These are phyloP conservation scores for Juncus inflexus DNA, from an alignment of 176 grass and related monocot genomes.

Conservation along the genomic window DNA sequence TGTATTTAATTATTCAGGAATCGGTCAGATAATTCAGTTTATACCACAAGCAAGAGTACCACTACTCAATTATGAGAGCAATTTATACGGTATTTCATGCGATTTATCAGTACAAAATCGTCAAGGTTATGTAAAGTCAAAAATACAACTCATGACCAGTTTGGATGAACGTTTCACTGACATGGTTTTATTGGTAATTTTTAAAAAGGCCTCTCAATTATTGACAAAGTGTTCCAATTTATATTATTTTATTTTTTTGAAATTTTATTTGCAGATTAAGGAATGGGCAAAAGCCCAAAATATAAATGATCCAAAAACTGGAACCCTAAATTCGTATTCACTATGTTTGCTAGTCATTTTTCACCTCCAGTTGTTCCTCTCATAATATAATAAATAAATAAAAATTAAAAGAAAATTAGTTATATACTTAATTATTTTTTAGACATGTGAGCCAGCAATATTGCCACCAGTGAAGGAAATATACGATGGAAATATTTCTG, in stretches of 20 bases:
- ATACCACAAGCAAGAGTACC: conserved; percentile 88
- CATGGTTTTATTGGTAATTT: conserved; percentile 87
- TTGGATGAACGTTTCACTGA: conserved; percentile 79
- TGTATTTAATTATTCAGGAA: conserved; percentile 44
- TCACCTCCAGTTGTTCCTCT: conserved; percentile 83
- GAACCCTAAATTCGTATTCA: conserved; percentile 87
- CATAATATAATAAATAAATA: background rate
- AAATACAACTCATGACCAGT: conserved; percentile 55
- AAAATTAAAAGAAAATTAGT: background rate
- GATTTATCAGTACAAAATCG: conserved; percentile 81
- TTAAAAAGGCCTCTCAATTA: background rate
- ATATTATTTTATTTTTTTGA: conserved; percentile 14
- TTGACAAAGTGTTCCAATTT: conserved; percentile 16
- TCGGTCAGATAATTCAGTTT: conserved; percentile 49
- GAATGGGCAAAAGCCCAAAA: conserved; percentile 97
- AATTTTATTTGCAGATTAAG: conserved; percentile 62
- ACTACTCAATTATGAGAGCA: conserved; percentile 68
- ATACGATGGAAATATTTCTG: conserved; percentile 58
- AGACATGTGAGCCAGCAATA: conserved; percentile 76
- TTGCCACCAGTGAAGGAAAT: conserved; percentile 78
- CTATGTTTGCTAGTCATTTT: conserved; percentile 86
- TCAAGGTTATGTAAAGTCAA: conserved; percentile 73
- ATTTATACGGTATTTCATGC: conserved; percentile 55
- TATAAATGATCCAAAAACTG: conserved; percentile 83
- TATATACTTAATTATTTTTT: background rate